Evolutionary conservation across 2,329 filamentous ascomycete species (phyloP), one percentile per base, ranked within the genome.

Genomic region (Epicoccum sorghinum): DNA sequence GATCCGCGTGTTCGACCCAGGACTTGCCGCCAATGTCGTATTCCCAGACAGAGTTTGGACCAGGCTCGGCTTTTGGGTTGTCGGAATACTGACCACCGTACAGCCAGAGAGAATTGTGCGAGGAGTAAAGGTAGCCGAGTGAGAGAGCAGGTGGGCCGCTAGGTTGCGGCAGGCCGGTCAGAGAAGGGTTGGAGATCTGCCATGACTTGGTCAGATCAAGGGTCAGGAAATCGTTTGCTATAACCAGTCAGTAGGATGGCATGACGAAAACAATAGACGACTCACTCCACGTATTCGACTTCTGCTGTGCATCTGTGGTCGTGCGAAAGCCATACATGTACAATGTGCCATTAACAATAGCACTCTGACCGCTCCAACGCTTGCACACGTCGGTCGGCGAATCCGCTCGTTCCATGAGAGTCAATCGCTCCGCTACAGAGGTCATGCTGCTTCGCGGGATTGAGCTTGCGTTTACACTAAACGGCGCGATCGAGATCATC

Each of bases 71-170:
- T 6, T 78, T 74, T 0, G 88, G 86, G 12, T 79, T 81, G 60
- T 90, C 87, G 0, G 87, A 87, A 64, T 88, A 91, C 61, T 90
- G 80, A 14, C 89, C 89, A 14, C 89, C 89, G 61, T 92, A 93
- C 4, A 92, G 80, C 67, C 83, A 92, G 0, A 93, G 77, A 10
- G 84, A 85, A 48, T 86, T 79, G 66, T 86, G 85, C 40, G 89
- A 89, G 65, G 87, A 85, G 89, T 89, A 93, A 1, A 93, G 80
- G 60, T 87, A 88, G n/a, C 89, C 89, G 39, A 89, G 82, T 0
- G 89, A 83, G 10, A 93, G 83, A 4, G 86, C 81, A 1, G 89
- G 89, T 1, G 89, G 89, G 0, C 89, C 89, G 8, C 83, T 84
- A 0, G 88, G 88, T 57, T 82, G 80, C 18, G 86, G 77, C 9